Conservation (phyloP, 2,329 filamentous ascomycete genomes). For the Fusarium incarnatum region DNA sequence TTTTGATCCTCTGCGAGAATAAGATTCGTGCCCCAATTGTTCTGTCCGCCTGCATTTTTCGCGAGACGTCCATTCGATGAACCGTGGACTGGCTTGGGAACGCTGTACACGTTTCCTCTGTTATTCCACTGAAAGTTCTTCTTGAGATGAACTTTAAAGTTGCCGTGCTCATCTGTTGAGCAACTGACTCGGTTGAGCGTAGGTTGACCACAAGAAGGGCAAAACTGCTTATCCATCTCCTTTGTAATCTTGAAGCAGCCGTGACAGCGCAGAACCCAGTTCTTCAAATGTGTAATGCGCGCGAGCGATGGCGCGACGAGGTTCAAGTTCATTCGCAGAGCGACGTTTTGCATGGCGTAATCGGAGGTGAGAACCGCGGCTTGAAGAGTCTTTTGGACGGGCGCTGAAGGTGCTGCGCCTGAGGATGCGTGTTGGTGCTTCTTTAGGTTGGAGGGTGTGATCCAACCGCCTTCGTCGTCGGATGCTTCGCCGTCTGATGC, state of each 20-base stretch:
- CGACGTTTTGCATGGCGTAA: constrained; percentile 97
- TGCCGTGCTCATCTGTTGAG: constrained; percentile 82
- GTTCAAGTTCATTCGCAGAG: constrained; percentile 93
- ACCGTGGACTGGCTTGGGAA: constrained; percentile 90
- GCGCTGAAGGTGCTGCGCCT: constrained; percentile 56
- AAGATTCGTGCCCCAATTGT: constrained; percentile 85
- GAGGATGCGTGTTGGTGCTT: constrained; percentile 80
- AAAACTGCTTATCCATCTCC: constrained; percentile 91
- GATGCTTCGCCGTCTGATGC: constrained; percentile 60
- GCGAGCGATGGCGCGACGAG: constrained; percentile 83
- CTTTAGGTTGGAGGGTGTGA: constrained; percentile 92
- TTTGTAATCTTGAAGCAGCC: constrained; percentile 89
- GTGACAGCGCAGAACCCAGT: constrained; percentile 92
- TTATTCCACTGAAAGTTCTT: constrained; percentile 97
- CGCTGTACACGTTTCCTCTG: constrained; percentile 89
- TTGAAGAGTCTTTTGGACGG: constrained; percentile 75
- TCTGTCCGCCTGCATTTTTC: constrained; percentile 79
- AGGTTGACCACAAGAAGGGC: constrained; percentile 87
- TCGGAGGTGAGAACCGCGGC: constrained; percentile 94
- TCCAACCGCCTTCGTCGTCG: constrained; percentile 82
- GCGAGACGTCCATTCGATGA: constrained; percentile 80
- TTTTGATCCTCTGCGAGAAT: constrained; percentile 96
- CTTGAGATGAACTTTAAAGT: constrained; percentile 88
- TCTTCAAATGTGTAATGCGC: constrained; percentile 86
- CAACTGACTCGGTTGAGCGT: constrained; percentile 88